These are phyloP conservation scores for Xylariales sp. DNA, from an alignment of 2,329 filamentous ascomycete species.

Conservation along the genomic window DNA sequence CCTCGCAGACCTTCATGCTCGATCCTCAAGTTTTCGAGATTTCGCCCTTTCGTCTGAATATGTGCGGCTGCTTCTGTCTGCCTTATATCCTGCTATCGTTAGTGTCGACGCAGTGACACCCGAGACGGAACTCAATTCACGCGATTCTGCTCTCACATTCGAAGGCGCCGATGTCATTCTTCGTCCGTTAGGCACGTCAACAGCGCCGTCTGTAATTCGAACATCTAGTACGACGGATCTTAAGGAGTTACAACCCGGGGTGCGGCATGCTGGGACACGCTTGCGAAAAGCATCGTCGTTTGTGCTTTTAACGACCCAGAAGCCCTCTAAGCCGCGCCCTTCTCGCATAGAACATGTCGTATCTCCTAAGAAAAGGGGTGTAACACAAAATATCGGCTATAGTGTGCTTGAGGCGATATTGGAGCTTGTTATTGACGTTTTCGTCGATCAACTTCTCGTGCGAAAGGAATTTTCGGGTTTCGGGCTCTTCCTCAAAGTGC, in stretches of 20 bases:
- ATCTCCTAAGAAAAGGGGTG: constrained; percentile 66
- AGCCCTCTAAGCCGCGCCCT: constrained; percentile 68
- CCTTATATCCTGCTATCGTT: constrained; percentile 88
- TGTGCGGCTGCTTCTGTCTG: constrained; percentile 79
- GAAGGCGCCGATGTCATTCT: constrained; percentile 88
- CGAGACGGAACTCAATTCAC: constrained; percentile 86
- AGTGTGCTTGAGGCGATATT: constrained; percentile 80
- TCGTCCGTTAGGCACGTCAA: constrained; percentile 72
- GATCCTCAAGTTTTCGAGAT: constrained; percentile 82
- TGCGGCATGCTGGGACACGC: constrained; percentile 64
- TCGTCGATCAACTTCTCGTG: constrained; percentile 84
- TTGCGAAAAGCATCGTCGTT: constrained; percentile 90
- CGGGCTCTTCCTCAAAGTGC: constrained; percentile 85
- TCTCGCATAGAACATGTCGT: constrained; percentile 73
- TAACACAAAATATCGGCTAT: constrained; percentile 68
- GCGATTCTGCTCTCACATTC: constrained; percentile 83
- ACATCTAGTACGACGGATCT: constrained; percentile 70
- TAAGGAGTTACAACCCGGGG: constrained; percentile 54
- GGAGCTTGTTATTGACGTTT: constrained; percentile 81
- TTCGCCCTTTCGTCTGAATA: constrained; percentile 86
- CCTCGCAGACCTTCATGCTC: constrained; percentile 79
- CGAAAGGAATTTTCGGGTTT: constrained; percentile 94
- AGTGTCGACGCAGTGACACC: constrained; percentile 85
- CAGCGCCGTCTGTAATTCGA: constrained; percentile 76
- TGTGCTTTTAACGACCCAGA: constrained; percentile 82